phyloP scores from a whole-genome alignment of 148 eudicot genomes.

The Amaranthus palmeri region DNA sequence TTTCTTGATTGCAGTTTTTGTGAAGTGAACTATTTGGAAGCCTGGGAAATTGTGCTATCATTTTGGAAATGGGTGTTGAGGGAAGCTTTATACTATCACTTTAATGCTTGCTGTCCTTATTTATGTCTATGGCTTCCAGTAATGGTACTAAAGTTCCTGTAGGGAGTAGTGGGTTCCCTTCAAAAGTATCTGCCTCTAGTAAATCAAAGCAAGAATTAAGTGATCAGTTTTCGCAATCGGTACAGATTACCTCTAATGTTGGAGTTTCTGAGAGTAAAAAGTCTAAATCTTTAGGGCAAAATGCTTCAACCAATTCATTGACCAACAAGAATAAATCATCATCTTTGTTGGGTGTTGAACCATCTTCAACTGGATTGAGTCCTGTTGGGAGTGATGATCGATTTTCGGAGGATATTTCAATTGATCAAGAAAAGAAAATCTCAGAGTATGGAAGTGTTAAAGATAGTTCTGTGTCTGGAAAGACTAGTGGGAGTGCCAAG shows the following conservation, averaged over 20 bases:
- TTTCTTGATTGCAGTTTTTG: not conserved
- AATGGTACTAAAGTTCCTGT: conserved; percentile 19
- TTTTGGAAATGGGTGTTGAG: not conserved
- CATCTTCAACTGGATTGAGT: conserved; percentile 7
- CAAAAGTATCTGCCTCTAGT: conserved; percentile 7
- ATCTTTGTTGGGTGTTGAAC: conserved; percentile 14
- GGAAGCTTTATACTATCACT: not conserved
- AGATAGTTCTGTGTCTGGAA: conserved; percentile 47
- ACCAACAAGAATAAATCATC: conserved; percentile 8
- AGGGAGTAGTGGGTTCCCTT: conserved; percentile 15
- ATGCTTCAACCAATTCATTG: not conserved
- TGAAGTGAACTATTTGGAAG: not conserved
- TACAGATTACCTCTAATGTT: conserved; percentile 11
- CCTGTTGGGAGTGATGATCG: conserved; percentile 18
- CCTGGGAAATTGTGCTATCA: not conserved
- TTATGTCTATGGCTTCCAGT: conserved; percentile 35
- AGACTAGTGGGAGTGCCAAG: conserved; percentile 57
- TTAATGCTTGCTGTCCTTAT: conserved; percentile 7
- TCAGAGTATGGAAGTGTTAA: conserved; percentile 40
- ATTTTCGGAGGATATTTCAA: conserved; percentile 29
- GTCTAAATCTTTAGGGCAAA: not conserved
- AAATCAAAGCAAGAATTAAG: conserved; percentile 26
- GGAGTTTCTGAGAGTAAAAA: conserved; percentile 7
- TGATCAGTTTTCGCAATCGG: conserved; percentile 28
- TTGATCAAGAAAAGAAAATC: conserved; percentile 44